These are phyloP conservation scores for Blepharisma undulans DNA, from an alignment of 169 alveolate genomes.

Conservation along the genomic window DNA sequence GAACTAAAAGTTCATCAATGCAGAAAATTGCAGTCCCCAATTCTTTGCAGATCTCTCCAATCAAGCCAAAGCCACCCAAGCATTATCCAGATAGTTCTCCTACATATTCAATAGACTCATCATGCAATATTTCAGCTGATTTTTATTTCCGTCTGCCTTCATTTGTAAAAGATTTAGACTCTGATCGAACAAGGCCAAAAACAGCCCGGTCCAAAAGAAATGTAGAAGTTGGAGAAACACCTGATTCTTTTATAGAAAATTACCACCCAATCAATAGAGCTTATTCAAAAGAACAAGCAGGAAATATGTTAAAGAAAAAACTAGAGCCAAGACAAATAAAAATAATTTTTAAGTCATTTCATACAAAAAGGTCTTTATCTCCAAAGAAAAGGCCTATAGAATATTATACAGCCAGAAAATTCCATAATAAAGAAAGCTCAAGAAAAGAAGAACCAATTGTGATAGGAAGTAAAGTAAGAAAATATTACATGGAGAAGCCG, in stretches of 20 bases:
- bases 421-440: background rate
- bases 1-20: background rate
- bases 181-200: background rate
- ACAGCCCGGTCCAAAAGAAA: background rate
- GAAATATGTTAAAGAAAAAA: background rate
- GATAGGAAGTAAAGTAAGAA: background rate
- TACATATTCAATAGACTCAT: background rate
- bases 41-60: background rate
- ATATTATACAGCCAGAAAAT: background rate
- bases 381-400: background rate
- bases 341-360: background rate
- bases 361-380: background rate
- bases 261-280: background rate
- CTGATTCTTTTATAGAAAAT: background rate
- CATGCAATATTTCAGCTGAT: background rate
- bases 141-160: background rate
- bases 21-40: background rate
- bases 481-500: background rate
- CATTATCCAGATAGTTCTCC: background rate
- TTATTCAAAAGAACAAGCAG: background rate
- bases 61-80: background rate
- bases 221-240: background rate
- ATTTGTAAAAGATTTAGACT: background rate
- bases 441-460: background rate
- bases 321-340: background rate